Evolutionary conservation across 495 filamentous ascomycete species (phyloP).

Genomic region (Thozetella sp.): DNA sequence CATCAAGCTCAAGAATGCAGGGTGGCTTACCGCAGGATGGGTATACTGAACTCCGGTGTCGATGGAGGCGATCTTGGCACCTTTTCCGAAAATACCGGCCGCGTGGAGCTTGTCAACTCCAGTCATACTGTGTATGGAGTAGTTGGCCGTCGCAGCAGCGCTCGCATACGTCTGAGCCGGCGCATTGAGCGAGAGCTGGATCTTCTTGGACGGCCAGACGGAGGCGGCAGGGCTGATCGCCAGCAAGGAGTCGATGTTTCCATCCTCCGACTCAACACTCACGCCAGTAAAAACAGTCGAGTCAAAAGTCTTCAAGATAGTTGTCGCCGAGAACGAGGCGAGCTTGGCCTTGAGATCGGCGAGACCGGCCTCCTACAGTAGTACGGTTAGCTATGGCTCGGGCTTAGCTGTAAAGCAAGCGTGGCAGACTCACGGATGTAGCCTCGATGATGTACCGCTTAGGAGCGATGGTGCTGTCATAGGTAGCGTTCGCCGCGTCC

Average conservation of each 20-base stretch:
- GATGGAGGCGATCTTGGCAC: constrained; percentile 15
- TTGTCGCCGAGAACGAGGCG: constrained; percentile 4
- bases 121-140: constrained; percentile 11
- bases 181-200: constrained; percentile 6
- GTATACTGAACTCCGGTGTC: constrained; percentile 30
- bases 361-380: background rate
- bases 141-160: constrained; percentile 9
- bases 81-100: constrained; percentile 9
- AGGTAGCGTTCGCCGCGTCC: background rate
- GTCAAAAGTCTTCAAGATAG: constrained; percentile 16
- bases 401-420: background rate
- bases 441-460: background rate
- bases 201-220: constrained; percentile 13
- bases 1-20: background rate
- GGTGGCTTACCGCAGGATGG: background rate
- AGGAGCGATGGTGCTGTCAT: background rate
- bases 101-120: constrained; percentile 12
- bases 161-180: background rate
- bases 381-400: background rate
- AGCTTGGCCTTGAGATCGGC: background rate
- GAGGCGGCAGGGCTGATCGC: constrained; percentile 4
- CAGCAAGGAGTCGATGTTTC: constrained; percentile 6
- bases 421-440: background rate
- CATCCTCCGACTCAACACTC: constrained; percentile 10
- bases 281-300: constrained; percentile 15